These are phyloP conservation scores for bread wheat (Triticum aestivum) DNA, from an alignment of 176 grass and related monocot genomes.

Conservation along the genomic window DNA sequence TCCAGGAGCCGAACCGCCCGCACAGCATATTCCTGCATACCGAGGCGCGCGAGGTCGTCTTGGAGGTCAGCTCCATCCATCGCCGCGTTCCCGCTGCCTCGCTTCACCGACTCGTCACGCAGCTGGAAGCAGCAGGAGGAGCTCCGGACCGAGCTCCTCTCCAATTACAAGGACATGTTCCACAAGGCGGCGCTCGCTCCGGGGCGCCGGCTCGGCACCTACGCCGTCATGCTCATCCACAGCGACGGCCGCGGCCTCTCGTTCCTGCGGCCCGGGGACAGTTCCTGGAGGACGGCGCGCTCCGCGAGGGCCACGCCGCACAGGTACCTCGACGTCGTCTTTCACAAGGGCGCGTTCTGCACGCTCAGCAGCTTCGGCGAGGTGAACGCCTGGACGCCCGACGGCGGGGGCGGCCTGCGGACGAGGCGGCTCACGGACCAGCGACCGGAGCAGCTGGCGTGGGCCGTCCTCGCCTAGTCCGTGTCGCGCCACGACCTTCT, in stretches of 20 bases:
- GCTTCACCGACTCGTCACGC: neutral
- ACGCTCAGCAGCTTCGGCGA: neutral
- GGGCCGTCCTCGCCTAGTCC: neutral
- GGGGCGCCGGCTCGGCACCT: neutral
- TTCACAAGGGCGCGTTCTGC: neutral
- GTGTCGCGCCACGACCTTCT: neutral
- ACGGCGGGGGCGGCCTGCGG: neutral
- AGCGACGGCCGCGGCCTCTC: neutral
- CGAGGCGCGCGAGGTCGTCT: too few relatives aligned
- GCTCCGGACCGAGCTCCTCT: neutral
- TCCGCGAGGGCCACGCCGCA: neutral
- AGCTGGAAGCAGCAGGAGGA: neutral
- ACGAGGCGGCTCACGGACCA: neutral
- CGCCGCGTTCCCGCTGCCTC: neutral
- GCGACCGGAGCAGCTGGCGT: neutral
- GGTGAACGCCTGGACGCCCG: neutral
- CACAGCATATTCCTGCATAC: neutral
- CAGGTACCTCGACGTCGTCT: neutral
- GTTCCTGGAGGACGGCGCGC: neutral
- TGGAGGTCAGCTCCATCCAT: neutral
- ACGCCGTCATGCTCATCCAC: conserved; percentile 1
- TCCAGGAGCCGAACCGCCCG: neutral
- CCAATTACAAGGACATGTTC: neutral
- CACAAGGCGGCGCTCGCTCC: neutral
- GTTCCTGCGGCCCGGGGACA: neutral